Conservation (phyloP, 768 basidiomycete species). For the Trichaptum fuscoviolaceum region DNA sequence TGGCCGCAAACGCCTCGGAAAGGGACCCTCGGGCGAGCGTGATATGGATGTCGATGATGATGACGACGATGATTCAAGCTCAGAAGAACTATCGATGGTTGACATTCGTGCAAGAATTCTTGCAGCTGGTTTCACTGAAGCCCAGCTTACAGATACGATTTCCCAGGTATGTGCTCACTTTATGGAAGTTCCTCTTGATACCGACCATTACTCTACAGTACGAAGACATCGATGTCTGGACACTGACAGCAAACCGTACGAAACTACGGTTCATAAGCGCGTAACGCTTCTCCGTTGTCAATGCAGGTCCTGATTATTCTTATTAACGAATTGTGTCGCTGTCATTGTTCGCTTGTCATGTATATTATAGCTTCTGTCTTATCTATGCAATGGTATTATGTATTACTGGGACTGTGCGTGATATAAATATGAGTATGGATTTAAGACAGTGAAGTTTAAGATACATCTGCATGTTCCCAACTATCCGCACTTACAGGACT, state of each 20-base stretch:
- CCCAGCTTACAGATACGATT: slow-evolving; percentile 83
- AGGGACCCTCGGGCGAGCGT: slow-evolving; percentile 63
- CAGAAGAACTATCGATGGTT: slow-evolving; percentile 72
- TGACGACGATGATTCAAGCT: slow-evolving; percentile 52
- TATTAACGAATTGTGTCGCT: slow-evolving; percentile 11
- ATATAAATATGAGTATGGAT: background rate
- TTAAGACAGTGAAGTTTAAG: background rate
- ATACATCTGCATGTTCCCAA: slow-evolving; percentile 63
- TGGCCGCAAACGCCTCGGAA: slow-evolving; percentile 53
- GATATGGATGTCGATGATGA: slow-evolving; percentile 70
- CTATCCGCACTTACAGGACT: slow-evolving; percentile 47
- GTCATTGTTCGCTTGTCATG: slow-evolving; percentile 8
- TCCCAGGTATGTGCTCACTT: slow-evolving; percentile 48
- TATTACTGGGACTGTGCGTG: background rate
- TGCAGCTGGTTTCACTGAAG: slow-evolving; percentile 86
- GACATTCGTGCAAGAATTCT: slow-evolving; percentile 85
- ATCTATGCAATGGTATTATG: background rate
- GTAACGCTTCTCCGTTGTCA: background rate
- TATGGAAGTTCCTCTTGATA: slow-evolving; percentile 14
- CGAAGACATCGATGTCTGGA: slow-evolving; percentile 77
- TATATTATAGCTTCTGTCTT: background rate
- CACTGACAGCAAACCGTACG: slow-evolving; percentile 76
- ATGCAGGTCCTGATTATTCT: slow-evolving; percentile 3
- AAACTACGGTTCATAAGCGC: slow-evolving; percentile 63
- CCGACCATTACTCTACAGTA: slow-evolving; percentile 49